Evolutionary conservation across 2,329 filamentous ascomycete genomes (phyloP), one percentile per base, ranked within the genome.

Genomic region (Aspergillus aculeatinus): DNA sequence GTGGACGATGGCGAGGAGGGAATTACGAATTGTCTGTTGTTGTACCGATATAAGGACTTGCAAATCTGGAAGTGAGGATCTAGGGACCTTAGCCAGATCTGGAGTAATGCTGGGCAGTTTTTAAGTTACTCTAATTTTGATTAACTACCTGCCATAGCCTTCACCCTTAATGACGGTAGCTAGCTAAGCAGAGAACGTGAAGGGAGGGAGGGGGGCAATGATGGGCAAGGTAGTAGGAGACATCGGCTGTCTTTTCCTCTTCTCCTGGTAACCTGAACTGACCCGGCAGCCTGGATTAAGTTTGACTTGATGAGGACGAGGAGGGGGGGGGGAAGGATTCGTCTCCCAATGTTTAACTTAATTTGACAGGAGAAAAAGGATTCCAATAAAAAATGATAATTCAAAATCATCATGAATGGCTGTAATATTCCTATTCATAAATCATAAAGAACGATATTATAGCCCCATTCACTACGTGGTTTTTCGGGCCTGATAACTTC

Each of bases 201-300:
- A 29, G 27, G 27, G 51, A 53, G 51, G 11, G 33, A 35, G 33
- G 33, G 11, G 33, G 33, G 12, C 4, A 35, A 4, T 12, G 33
- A 35, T 35, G 33, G 33, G 12, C 33, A 35, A 35, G 33, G 33
- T 12, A 35, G 33, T 16, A 35, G 33, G 12, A 21, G 19, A 29
- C 39, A 50, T 44, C 48, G 51, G 51, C 44, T 39, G 47, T 53
- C 31, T 59, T 54, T 48, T 59, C 57, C 29, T 51, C 50, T 53
- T 48, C 27, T 48, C 42, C 47, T 42, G 49, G 31, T 29, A 21
- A 11, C 49, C 56, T 59, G 55, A 51, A 33, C 29, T 7, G 33
- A 47, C 71, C 73, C 73, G 71, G 71, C 70, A 73, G 68, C 64
- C 66, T 71, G 73, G 73, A 69, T 74, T 72, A 73, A 71, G 73